A percentile compares a stretch with the other conserved stretches of the same genome.
phyloP scores from a whole-genome alignment of 257 asterid genomes.

The Leonotis leonurus region DNA sequence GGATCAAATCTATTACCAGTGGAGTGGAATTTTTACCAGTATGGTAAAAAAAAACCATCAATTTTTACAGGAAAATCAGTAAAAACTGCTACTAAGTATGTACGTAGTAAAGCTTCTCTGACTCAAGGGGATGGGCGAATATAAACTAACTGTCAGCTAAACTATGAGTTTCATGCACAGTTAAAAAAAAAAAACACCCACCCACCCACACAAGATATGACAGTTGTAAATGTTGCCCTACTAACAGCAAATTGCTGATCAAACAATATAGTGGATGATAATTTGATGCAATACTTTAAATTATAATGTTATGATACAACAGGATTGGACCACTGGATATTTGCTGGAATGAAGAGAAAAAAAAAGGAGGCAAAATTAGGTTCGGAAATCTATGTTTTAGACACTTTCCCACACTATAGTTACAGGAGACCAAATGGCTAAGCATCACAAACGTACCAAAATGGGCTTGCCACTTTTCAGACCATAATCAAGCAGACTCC shows the following conservation, averaged over 20 bases:
- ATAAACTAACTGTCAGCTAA: no score
- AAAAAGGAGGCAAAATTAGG: neutral
- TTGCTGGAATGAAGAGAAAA: neutral
- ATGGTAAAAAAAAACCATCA: no score
- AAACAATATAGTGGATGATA: neutral
- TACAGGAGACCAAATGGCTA: no score
- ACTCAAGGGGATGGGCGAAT: no score
- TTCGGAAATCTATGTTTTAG: neutral
- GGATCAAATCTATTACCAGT: neutral
- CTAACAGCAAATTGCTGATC: neutral
- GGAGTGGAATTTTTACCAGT: no score
- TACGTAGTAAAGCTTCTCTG: no score
- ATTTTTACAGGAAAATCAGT: no score
- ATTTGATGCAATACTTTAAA: neutral
- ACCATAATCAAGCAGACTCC: constrained; percentile 30
- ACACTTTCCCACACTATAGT: no score
- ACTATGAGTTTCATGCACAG: no score
- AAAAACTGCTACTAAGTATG: no score
- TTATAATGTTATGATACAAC: neutral
- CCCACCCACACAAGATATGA: no score
- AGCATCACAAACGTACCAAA: constrained; percentile 43
- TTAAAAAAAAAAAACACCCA: no score
- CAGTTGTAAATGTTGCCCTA: neutral
- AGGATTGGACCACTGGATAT: constrained; percentile 1
- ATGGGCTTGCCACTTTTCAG: constrained; percentile 48